A percentile compares a stretch with the other conserved stretches of the same genome.
These are phyloP conservation scores for Arctium minus DNA, from an alignment of 129 eudicot species.

Conservation along the genomic window DNA sequence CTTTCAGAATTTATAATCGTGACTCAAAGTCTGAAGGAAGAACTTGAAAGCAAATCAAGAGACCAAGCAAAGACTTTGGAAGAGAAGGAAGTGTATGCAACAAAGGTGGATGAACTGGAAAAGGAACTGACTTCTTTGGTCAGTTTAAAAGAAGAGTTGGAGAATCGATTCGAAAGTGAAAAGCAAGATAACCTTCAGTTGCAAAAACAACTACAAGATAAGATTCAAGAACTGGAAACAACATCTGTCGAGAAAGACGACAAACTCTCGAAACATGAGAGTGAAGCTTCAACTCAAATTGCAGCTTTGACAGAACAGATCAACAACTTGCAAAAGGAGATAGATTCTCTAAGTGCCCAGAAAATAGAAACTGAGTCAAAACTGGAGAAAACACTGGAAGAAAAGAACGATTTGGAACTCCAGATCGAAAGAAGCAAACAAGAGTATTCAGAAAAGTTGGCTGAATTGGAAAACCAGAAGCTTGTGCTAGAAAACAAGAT, in stretches of 20 bases:
- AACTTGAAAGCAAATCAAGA: constrained; percentile 45
- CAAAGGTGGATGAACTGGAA: constrained; percentile 38
- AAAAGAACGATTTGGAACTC: constrained; percentile 37
- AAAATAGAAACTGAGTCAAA: constrained; percentile 36
- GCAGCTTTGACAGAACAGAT: constrained; percentile 30
- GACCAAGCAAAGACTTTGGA: constrained; percentile 41
- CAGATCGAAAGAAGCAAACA: constrained; percentile 39
- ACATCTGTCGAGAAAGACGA: constrained; percentile 30
- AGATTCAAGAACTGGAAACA: constrained; percentile 41
- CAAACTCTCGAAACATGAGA: constrained; percentile 33
- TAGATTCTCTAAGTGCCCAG: constrained; percentile 31
- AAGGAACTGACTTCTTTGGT: constrained; percentile 24
- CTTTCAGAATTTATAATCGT: constrained; percentile 34
- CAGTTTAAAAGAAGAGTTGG: constrained; percentile 28
- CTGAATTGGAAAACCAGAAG: constrained; percentile 31
- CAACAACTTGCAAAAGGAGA: constrained; percentile 33
- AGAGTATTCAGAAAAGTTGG: constrained; percentile 32
- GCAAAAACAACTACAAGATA: constrained; percentile 37
- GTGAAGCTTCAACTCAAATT: constrained; percentile 36
- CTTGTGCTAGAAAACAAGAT: constrained; percentile 32
- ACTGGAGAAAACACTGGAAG: constrained; percentile 33
- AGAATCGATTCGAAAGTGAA: constrained; percentile 28
- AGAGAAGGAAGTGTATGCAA: constrained; percentile 46
- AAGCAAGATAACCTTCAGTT: constrained; percentile 30
- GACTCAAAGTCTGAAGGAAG: constrained; percentile 58